Evolutionary conservation across 768 basidiomycete species (phyloP).

Genomic region (Multifurca ochricompacta): DNA sequence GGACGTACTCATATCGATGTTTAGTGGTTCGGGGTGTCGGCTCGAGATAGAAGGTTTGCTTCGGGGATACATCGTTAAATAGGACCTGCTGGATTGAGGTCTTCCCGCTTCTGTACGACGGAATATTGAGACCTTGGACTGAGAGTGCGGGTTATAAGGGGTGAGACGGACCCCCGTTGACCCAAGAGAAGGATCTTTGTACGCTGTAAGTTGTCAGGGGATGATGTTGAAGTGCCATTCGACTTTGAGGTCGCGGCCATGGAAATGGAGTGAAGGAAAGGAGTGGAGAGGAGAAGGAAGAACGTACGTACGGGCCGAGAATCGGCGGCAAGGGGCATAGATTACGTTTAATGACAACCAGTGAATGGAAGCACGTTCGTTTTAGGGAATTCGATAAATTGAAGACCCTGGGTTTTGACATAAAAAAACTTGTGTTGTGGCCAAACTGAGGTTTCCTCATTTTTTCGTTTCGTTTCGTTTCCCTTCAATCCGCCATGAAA

Average conservation of each 20-base stretch:
- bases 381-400: not conserved
- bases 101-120: constrained; percentile 68
- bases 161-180: constrained; percentile 47
- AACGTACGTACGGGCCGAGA: not conserved
- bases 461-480: not conserved
- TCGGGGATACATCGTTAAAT: constrained; percentile 77
- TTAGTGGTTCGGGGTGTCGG: constrained; percentile 72
- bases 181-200: constrained; percentile 71
- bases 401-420: constrained; percentile 4
- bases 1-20: constrained; percentile 70
- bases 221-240: constrained; percentile 1
- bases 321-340: not conserved
- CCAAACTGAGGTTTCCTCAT: not conserved
- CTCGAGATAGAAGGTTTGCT: constrained; percentile 86
- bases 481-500: constrained; percentile 45
- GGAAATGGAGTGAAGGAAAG: too few species aligned
- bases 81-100: constrained; percentile 86
- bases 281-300: too few species aligned
- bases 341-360: not conserved
- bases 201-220: constrained; percentile 30
- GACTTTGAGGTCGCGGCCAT: constrained; percentile 12
- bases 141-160: not conserved
- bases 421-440: not conserved
- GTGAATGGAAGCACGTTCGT: constrained; percentile 12
- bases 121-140: not conserved